phyloP scores from a whole-genome alignment of 192 early-diverging fungal genomes.

The Chytriomyces hyalinus region DNA sequence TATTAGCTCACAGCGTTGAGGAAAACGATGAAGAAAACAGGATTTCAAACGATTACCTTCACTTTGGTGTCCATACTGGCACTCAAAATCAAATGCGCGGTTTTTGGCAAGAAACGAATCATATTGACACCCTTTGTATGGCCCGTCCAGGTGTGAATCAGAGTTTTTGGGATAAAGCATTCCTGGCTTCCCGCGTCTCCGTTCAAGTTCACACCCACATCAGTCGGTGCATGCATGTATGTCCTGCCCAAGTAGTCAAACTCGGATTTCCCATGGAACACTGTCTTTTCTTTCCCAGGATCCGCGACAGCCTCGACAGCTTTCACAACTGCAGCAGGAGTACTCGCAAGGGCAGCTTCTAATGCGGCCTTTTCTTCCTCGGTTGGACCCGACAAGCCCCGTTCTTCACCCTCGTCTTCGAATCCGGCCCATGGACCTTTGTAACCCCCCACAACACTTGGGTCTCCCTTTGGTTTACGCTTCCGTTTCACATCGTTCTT shows the following conservation, averaged over 20 bases:
- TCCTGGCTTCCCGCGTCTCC: constrained; percentile 75
- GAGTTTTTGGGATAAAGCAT: constrained; percentile 84
- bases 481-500: constrained; percentile 56
- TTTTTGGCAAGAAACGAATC: constrained; percentile 88
- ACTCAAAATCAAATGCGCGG: constrained; percentile 88
- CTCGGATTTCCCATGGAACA: constrained; percentile 86
- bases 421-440: constrained; percentile 95
- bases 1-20: neutral
- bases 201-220: constrained; percentile 76
- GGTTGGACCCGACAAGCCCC: constrained; percentile 46
- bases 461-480: constrained; percentile 79
- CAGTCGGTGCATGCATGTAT: constrained; percentile 94
- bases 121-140: constrained; percentile 91
- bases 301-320: constrained; percentile 38
- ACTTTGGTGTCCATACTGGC: constrained; percentile 93
- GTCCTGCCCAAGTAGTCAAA: constrained; percentile 93
- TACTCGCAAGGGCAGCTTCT: constrained; percentile 33
- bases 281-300: constrained; percentile 74
- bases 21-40: too few species aligned
- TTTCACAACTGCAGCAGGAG: constrained; percentile 35
- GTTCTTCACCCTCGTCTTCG: constrained; percentile 74
- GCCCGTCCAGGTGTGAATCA: constrained; percentile 90
- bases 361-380: constrained; percentile 55
- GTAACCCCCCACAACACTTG: constrained; percentile 77
- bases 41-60: constrained; percentile 65